Evolutionary conservation across 1,284 basidiomycete genomes (phyloP).

Genomic region (Entoloma clypeatum): DNA sequence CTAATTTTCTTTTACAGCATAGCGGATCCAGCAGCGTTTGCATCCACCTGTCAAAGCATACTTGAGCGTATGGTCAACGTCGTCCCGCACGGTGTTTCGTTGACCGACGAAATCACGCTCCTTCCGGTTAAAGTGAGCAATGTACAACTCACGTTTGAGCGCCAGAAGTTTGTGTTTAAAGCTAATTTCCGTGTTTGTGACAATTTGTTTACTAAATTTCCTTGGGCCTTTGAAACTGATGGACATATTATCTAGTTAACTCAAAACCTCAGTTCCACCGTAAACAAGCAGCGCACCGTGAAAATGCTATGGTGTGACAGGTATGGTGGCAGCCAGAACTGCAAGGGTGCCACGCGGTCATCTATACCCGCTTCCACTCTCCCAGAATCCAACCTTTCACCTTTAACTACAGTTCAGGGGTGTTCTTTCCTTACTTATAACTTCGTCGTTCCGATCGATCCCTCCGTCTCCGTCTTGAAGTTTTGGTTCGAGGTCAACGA

Average conservation of each 20-base stretch:
- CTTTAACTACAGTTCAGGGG: constrained; percentile 29
- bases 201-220: neutral
- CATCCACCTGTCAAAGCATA: constrained; percentile 22
- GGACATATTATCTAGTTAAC: constrained; percentile 24
- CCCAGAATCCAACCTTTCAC: constrained; percentile 32
- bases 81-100: constrained; percentile 23
- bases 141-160: constrained; percentile 34
- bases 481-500: constrained; percentile 41
- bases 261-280: constrained; percentile 26
- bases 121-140: constrained; percentile 26
- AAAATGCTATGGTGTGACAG: constrained; percentile 38
- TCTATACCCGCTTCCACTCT: constrained; percentile 26
- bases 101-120: constrained; percentile 24
- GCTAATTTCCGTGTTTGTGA: constrained; percentile 31
- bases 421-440: constrained; percentile 35
- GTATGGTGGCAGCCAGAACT: constrained; percentile 30
- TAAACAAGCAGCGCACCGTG: constrained; percentile 31
- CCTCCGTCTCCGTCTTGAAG: constrained; percentile 31
- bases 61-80: constrained; percentile 29
- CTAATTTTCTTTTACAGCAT: constrained; percentile 11
- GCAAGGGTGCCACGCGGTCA: constrained; percentile 28
- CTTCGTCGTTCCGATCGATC: constrained; percentile 37
- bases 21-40: constrained; percentile 18
- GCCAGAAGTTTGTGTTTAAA: constrained; percentile 34
- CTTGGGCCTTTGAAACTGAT: constrained; percentile 1